Evolutionary conservation across 768 basidiomycete genomes (phyloP).

Genomic region (Clathrus columnatus): DNA sequence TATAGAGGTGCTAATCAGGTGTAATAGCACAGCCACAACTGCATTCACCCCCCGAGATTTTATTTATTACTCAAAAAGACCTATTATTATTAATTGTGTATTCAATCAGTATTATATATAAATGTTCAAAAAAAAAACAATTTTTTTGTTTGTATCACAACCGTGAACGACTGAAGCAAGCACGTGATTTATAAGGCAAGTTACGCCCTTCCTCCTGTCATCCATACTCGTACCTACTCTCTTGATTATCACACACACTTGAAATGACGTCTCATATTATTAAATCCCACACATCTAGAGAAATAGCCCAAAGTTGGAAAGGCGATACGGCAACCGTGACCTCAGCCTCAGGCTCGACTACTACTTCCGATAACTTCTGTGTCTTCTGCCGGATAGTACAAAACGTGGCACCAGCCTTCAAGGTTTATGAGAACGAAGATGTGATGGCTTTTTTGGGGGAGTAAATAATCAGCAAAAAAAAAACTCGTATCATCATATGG

Average conservation of each 20-base stretch:
- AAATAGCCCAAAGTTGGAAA: conserved; percentile 40
- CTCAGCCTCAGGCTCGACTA: no score
- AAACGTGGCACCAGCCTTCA: conserved; percentile 37
- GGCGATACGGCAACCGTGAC: conserved; percentile 13
- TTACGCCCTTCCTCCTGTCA: no score
- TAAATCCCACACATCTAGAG: conserved; percentile 45
- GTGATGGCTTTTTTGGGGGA: conserved; percentile 59
- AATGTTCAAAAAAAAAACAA: neutral
- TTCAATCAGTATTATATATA: neutral
- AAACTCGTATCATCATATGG: neutral
- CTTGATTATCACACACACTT: neutral
- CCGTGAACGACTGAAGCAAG: neutral
- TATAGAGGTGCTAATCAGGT: neutral
- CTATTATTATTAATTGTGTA: neutral
- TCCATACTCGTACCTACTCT: no score
- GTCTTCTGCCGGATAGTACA: conserved; percentile 59
- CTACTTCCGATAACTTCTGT: conserved; percentile 33
- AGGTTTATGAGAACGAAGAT: conserved; percentile 52
- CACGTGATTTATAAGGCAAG: no score
- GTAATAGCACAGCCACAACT: neutral
- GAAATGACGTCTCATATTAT: conserved; percentile 71
- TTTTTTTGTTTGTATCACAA: neutral
- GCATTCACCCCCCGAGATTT: neutral
- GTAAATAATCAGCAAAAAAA: neutral
- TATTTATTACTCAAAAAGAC: neutral